phyloP scores from a whole-genome alignment of 805 yeast species.

The Schwanniomyces yamadae region DNA sequence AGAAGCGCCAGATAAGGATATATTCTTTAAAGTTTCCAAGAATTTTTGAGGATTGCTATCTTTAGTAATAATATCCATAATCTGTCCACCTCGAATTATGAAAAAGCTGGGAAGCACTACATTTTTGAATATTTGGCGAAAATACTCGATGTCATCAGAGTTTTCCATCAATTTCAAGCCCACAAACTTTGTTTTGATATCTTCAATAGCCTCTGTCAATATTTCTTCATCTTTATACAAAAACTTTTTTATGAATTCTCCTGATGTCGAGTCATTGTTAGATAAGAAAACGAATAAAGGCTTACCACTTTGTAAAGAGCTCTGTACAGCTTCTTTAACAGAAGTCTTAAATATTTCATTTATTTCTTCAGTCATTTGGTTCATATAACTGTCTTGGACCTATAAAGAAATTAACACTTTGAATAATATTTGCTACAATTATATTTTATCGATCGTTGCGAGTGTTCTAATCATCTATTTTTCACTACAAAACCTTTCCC shows the following conservation, averaged over 20 bases:
- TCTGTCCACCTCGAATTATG: constrained; percentile 48
- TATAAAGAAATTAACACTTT: no score
- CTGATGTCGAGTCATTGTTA: constrained; percentile 11
- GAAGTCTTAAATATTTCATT: constrained; percentile 16
- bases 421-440: no score
- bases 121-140: constrained; percentile 56
- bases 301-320: constrained; percentile 12
- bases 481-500: no score
- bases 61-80: constrained; percentile 43
- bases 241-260: constrained; percentile 14
- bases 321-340: constrained; percentile 23
- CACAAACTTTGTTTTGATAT: constrained; percentile 11
- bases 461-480: no score
- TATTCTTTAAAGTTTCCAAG: constrained; percentile 1
- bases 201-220: background rate
- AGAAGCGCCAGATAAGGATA: background rate
- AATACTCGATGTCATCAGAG: constrained; percentile 25
- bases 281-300: constrained; percentile 26
- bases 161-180: constrained; percentile 16
- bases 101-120: constrained; percentile 55
- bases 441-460: no score
- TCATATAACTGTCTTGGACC: no score
- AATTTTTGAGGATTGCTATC: constrained; percentile 26
- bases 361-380: background rate
- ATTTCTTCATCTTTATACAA: constrained; percentile 3